Evolutionary conservation across 176 grass and related monocot species (phyloP).

Genomic region (Avena eriantha): DNA sequence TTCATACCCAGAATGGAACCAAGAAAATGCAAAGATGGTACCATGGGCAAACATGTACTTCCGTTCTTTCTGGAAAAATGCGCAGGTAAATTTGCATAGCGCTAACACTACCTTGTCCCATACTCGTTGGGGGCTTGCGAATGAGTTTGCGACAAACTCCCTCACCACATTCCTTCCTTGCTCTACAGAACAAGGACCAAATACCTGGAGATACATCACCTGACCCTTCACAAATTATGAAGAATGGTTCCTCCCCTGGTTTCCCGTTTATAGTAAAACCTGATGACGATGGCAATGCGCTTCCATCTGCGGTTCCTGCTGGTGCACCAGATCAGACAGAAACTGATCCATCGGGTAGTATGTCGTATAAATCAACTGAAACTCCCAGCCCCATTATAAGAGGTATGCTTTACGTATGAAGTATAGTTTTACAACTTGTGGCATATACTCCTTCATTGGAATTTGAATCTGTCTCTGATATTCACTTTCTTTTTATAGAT

Average conservation of each 20-base stretch:
- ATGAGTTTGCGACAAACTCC: background rate
- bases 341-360: constrained; percentile 42
- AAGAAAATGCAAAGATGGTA: constrained; percentile 75
- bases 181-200: constrained; percentile 55
- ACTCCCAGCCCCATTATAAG: constrained; percentile 37
- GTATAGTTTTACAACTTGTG: background rate
- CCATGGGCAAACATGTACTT: constrained; percentile 88
- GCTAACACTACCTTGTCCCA: background rate
- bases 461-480: background rate
- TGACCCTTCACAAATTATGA: constrained; percentile 55
- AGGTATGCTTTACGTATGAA: constrained; percentile 37
- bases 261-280: constrained; percentile 42
- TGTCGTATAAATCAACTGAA: constrained; percentile 49
- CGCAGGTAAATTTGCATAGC: constrained; percentile 46
- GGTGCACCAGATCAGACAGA: constrained; percentile 35
- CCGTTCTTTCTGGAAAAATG: constrained; percentile 88
- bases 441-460: background rate
- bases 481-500: constrained; percentile 45
- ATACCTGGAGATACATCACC: constrained; percentile 43
- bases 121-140: background rate
- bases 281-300: constrained; percentile 33
- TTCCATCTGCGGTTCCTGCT: constrained; percentile 44
- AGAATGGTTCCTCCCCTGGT: constrained; percentile 51
- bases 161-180: background rate
- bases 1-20: constrained; percentile 68